Evolutionary conservation across 768 basidiomycete species (phyloP).

Genomic region (Filobasidium wieringae): DNA sequence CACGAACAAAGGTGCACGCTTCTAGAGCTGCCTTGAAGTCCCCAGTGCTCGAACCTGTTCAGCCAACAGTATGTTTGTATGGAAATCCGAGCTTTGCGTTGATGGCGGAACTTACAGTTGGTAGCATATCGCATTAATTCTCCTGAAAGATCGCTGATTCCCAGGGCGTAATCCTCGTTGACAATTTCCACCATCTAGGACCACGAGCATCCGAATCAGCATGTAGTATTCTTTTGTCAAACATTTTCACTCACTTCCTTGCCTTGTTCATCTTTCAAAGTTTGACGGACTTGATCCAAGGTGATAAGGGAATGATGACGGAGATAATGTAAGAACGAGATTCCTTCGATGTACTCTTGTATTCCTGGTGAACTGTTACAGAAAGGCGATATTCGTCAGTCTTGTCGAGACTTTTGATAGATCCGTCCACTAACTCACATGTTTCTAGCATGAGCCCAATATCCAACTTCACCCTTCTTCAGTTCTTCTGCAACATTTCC

Average conservation of each 20-base stretch:
- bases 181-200: slow-evolving; percentile 48
- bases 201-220: background rate
- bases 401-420: background rate
- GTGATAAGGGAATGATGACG: slow-evolving; percentile 57
- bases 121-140: slow-evolving; percentile 95
- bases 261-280: slow-evolving; percentile 53
- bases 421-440: slow-evolving; percentile 24
- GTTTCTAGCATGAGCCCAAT: slow-evolving; percentile 32
- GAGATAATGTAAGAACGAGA: slow-evolving; percentile 78
- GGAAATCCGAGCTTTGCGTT: background rate
- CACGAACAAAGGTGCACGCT: slow-evolving; percentile 38
- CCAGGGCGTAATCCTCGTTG: slow-evolving; percentile 80
- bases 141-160: slow-evolving; percentile 85
- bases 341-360: slow-evolving; percentile 91
- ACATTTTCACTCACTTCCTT: slow-evolving; percentile 46
- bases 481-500: slow-evolving; percentile 45
- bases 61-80: background rate
- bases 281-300: slow-evolving; percentile 49
- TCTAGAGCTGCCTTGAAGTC: slow-evolving; percentile 35
- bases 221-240: background rate
- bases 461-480: slow-evolving; percentile 9
- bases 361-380: slow-evolving; percentile 46
- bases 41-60: slow-evolving; percentile 25
- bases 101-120: slow-evolving; percentile 45
- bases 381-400: background rate